A percentile compares a stretch with the other conserved stretches of the same genome.
These are phyloP conservation scores for Mycena filopes DNA, from an alignment of 768 basidiomycete genomes.

Conservation along the genomic window DNA sequence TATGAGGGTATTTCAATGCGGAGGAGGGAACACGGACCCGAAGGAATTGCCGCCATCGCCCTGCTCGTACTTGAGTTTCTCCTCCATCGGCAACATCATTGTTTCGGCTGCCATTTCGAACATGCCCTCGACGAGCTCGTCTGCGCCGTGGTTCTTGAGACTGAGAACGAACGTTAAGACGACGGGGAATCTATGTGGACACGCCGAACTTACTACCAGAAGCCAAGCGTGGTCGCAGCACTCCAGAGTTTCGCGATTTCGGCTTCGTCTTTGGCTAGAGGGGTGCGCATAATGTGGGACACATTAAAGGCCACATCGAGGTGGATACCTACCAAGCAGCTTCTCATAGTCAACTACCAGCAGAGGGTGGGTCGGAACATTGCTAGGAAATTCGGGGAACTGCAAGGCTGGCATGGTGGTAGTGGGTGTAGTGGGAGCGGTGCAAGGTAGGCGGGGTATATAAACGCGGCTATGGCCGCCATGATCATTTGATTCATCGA, in stretches of 20 bases:
- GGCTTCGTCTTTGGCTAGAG: conserved; percentile 36
- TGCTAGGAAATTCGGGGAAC: too few species aligned
- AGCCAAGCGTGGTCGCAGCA: conserved; percentile 68
- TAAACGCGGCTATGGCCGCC: too few species aligned
- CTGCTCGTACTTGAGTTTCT: conserved; percentile 69
- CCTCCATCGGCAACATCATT: conserved; percentile 62
- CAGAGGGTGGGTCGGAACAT: too few species aligned
- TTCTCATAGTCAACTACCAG: too few species aligned
- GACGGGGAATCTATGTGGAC: background rate
- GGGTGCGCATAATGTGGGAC: too few species aligned
- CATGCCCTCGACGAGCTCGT: conserved; percentile 59
- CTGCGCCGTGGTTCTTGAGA: conserved; percentile 66
- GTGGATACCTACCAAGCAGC: too few species aligned
- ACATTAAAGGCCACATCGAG: too few species aligned
- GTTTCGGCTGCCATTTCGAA: conserved; percentile 66
- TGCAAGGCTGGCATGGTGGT: too few species aligned
- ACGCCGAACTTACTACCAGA: conserved; percentile 68
- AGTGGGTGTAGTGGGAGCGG: too few species aligned
- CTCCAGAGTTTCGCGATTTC: conserved; percentile 53
- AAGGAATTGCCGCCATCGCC: conserved; percentile 57
- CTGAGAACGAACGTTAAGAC: conserved; percentile 38
- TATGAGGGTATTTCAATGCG: conserved; percentile 22
- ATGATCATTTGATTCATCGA: too few species aligned
- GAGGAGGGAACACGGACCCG: conserved; percentile 43
- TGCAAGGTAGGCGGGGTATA: too few species aligned